Base-by-base conservation (phyloP, 371 early-diverging fungal species). In the Haplosporangium sp. region DNA sequence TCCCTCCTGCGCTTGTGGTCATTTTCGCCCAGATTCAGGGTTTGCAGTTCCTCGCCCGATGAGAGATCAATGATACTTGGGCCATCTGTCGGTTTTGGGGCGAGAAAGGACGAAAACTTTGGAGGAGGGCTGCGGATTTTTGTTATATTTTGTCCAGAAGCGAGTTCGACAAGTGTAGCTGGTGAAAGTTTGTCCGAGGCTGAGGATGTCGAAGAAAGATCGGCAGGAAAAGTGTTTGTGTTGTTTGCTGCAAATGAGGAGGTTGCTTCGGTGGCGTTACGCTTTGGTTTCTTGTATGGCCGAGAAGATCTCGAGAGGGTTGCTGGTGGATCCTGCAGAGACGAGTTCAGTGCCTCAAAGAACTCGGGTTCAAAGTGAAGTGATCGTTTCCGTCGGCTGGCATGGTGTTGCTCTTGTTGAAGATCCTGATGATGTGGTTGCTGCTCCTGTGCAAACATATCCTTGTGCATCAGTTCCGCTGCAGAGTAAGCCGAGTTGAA, bases 1-100 rank as follows among this genome's bases (percentile, higher is more conserved):
- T 70, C 71, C 2, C 79, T 64, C 11, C 73, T 64, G 14, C 79
- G 79, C 46, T 79, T 79, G 29, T 79, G 72, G 6, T 79, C 73
- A 21, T 62, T 79, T 36, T 79, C 73, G 0, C 79, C 79, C 37
- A 72, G 43, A 23, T 79, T 64, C 18, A 73, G 53, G 1, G 69
- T 50, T 12, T 47, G 62, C 57, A 79, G 62, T 18, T 79, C 68
- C 42, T 79, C 79, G 0, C 79, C 79, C 2, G 79, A 79, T 6
- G 66, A 64, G 0, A 79, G 55, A 48, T 79, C 79, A 45, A 79
- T 62, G 36, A 79, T 72, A 29, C 46, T 50, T 18, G 65, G 45
- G 20, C 52, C 42, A 21, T 52, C 62, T 9, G 52, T 46, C 20
- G 50, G 20, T 50, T 16, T 18, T 50, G 50, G 18, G 16, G 3